Evolutionary conservation across 352 stramenopile genomes (phyloP), one percentile per base, ranked within the genome.

Genomic region (Lagenidium giganteum): DNA sequence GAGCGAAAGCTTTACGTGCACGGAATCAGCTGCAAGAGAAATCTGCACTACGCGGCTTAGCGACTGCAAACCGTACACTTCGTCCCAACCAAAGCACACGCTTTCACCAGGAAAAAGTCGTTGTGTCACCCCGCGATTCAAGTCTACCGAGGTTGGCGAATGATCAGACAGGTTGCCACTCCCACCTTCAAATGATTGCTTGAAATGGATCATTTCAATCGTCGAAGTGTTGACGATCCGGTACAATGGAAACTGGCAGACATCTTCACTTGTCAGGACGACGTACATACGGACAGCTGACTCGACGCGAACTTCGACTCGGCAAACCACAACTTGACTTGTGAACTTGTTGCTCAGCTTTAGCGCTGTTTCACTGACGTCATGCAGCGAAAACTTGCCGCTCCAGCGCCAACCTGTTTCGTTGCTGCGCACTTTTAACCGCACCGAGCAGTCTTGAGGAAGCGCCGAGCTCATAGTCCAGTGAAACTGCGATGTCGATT

Each of bases 291-390:
- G 78, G 5, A 91, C 70, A 1, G 67, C 67, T 11, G 66, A 74
- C 30, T 93, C 70, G 1, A 91, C 67, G 8, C 80, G 77, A 25
- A 93, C 73, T 54, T 95, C 77, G 18, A 92, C 62, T 2, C 83
- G 80, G 2, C 93, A 42, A 11, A 93, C 73, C n/a, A 79, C 64
- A n/a, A 92, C 75, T 11, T 81, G 61, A 42, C 69, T 81, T 3
- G 82, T 83, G 42, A 85, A 79, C 39, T 71, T 75, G 54, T 87
- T 94, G 43, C 77, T 90, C n/a, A 90, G 47, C 50, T 95, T 95
- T 22, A 92, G 64, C 14, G 82, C 75, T 16, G 75, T 88, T 47
- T 93, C 83, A 29, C 80, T 87, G 16, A 93, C 79, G 27, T 94
- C 75, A 24, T 92, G 75, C 0, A 94, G 54, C 1, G 79, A 90